phyloP scores from a whole-genome alignment of 176 grass and related monocot genomes.

The Triticum aestivum region IWGSC_CS_RefSeq_v2.1 NC_057807.1:212849096-212849595 shows the following conservation, averaged over 20 bases:
- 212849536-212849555: background rate
- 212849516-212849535: background rate
- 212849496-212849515: background rate
- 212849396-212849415: background rate
- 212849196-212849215: background rate
- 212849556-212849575: slow-evolving; percentile 17
- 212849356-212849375: background rate
- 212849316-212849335: too few species aligned
- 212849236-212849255: too few species aligned
- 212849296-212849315: too few species aligned
- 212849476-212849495: slow-evolving; percentile 6
- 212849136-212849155: background rate
- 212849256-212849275: too few species aligned
- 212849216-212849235: too few species aligned
- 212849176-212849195: background rate
- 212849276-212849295: too few species aligned
- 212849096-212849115: background rate
- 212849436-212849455: background rate
- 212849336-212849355: background rate
- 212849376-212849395: background rate
- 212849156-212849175: background rate
- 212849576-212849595: slow-evolving; percentile 1
- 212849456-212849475: background rate
- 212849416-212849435: background rate
- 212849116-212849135: background rate